phyloP scores from a whole-genome alignment of 2,329 filamentous ascomycete species.

The Beauveria rudraprayagi region DNA sequence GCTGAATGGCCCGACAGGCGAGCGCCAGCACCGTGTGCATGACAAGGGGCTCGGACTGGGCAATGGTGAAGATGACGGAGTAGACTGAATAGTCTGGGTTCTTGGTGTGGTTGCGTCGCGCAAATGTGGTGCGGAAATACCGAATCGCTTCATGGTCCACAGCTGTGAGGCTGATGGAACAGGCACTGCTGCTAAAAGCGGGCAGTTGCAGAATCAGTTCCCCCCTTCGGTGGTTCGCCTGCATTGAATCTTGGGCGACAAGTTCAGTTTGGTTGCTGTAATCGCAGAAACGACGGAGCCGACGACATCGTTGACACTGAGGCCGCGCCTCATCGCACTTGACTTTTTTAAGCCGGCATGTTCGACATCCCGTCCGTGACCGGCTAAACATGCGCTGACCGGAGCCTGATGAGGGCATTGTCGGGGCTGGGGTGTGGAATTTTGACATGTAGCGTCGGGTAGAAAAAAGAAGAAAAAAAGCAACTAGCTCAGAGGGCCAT shows the following conservation, averaged over 20 bases:
- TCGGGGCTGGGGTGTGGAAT: background rate
- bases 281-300: conserved; percentile 21
- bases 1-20: conserved; percentile 23
- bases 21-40: conserved; percentile 30
- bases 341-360: conserved; percentile 24
- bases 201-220: background rate
- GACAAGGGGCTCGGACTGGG: conserved; percentile 24
- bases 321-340: conserved; percentile 24
- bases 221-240: background rate
- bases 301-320: conserved; percentile 19
- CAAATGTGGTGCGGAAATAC: conserved; percentile 28
- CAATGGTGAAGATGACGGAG: conserved; percentile 27
- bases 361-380: conserved; percentile 20
- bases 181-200: conserved; percentile 14
- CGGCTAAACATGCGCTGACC: background rate
- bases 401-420: background rate
- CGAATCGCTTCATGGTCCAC: conserved; percentile 27
- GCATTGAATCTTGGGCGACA: background rate
- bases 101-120: conserved; percentile 28
- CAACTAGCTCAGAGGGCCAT: background rate
- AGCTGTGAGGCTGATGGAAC: conserved; percentile 19
- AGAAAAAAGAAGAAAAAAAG: background rate
- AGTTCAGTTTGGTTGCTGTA: conserved; percentile 17
- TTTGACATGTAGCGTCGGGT: background rate
- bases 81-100: conserved; percentile 27